These are phyloP conservation scores for Colletotrichum aenigma DNA, from an alignment of 2,329 filamentous ascomycete genomes.

Conservation along the genomic window DNA sequence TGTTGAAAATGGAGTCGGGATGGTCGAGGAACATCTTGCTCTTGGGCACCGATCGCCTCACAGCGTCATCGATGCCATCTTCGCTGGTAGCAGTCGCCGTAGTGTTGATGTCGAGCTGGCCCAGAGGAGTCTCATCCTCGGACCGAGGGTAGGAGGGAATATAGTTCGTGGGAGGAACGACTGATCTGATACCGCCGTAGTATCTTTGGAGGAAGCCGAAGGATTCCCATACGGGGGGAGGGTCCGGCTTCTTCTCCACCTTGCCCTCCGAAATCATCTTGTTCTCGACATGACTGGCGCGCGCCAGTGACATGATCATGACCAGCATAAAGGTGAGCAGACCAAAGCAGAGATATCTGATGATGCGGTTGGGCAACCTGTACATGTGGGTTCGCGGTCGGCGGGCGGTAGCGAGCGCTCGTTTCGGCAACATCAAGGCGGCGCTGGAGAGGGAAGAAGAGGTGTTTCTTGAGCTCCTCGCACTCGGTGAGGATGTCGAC, in stretches of 20 bases:
- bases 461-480: slow-evolving; percentile 59
- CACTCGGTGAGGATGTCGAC: slow-evolving; percentile 47
- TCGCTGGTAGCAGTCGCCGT: slow-evolving; percentile 26
- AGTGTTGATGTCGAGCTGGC: slow-evolving; percentile 41
- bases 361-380: slow-evolving; percentile 72
- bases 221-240: slow-evolving; percentile 78
- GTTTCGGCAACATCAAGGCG: slow-evolving; percentile 49
- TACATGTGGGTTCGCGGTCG: slow-evolving; percentile 51
- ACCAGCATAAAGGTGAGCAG: slow-evolving; percentile 73
- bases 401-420: slow-evolving; percentile 33
- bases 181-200: slow-evolving; percentile 81
- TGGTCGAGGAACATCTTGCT: slow-evolving; percentile 59
- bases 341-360: slow-evolving; percentile 77
- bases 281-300: slow-evolving; percentile 75
- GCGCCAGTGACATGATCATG: slow-evolving; percentile 77
- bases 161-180: slow-evolving; percentile 71
- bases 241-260: slow-evolving; percentile 62
- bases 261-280: slow-evolving; percentile 60
- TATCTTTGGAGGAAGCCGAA: slow-evolving; percentile 89
- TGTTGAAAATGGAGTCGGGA: slow-evolving; percentile 38
- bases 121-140: slow-evolving; percentile 60
- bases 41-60: slow-evolving; percentile 38
- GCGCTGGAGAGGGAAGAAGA: slow-evolving; percentile 48
- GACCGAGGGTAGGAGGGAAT: slow-evolving; percentile 79
- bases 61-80: slow-evolving; percentile 29